Evolutionary conservation across 2,329 filamentous ascomycete species (phyloP), one percentile per base, ranked within the genome.

Genomic region (Fusarium protoensiforme): DNA sequence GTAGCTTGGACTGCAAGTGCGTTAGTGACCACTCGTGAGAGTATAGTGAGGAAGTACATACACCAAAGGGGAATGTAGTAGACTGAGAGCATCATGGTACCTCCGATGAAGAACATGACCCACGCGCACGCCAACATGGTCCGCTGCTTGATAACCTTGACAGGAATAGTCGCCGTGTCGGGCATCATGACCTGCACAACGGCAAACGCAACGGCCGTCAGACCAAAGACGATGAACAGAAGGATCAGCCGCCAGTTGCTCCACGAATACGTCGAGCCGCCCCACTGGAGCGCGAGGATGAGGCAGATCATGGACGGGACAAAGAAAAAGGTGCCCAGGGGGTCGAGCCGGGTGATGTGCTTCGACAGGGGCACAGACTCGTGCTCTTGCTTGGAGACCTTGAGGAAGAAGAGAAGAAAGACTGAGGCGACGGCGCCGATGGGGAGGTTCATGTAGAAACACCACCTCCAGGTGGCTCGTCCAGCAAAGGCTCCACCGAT

Each of bases 251-350:
- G 85, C 81, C 86, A 86, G 71, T 82, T 84, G 41, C 78, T 81
- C 89, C 89, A 91, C 0, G 82, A 69, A 72, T 90, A 88, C 3
- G 79, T 84, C 3, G 85, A 84, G 5, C 89, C 89, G 60, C 89
- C 89, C 90, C 90, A 92, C 75, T 92, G 88, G 36, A 93, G 82
- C 1, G 90, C 90, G 7, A 93, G 82, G 4, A 92, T 80, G 39
- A 92, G 87, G 69, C 86, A 90, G 16, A 91, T 84, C 41, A 91
- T 85, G 35, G 86, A 85, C 0, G 90, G 90, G 18, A 92, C 80
- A 71, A 92, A 89, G 78, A 91, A 85, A 16, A 88, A 76, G 9
- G 88, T 91, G 29, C 91, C 90, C 2, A 91, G 77, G 0, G 88
- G 89, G 65, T 92, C 90, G 57, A 91, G 83, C 1, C 87, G 85